These are phyloP conservation scores for Exserohilum turcica DNA, from an alignment of 2,329 filamentous ascomycete species.

Conservation along the genomic window DNA sequence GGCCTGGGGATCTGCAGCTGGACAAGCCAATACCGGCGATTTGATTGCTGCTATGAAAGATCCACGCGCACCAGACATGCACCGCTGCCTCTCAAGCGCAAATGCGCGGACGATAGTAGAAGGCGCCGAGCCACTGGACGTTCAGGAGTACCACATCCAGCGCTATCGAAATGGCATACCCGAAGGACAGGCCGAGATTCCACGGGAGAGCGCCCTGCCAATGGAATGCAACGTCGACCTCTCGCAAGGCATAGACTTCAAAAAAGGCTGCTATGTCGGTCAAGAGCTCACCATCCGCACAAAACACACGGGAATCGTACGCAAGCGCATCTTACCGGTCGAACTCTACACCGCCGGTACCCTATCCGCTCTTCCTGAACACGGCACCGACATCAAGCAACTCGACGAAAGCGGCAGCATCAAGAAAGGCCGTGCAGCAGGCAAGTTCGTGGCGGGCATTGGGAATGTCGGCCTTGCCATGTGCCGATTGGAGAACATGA, in stretches of 20 bases:
- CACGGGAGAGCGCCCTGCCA: slow-evolving; percentile 72
- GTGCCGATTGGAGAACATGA: slow-evolving; percentile 91
- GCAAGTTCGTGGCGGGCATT: slow-evolving; percentile 77
- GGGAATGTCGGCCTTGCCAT: slow-evolving; percentile 87
- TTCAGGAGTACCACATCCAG: slow-evolving; percentile 69
- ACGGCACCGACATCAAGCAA: slow-evolving; percentile 60
- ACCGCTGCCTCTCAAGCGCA: slow-evolving; percentile 10
- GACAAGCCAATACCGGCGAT: slow-evolving; percentile 8
- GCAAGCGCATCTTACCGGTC: slow-evolving; percentile 86
- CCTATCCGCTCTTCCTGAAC: slow-evolving; percentile 44
- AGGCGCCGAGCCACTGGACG: slow-evolving; percentile 29
- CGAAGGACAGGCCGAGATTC: slow-evolving; percentile 82
- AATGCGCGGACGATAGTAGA: slow-evolving; percentile 4
- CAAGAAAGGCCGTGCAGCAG: slow-evolving; percentile 67
- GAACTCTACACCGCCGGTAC: slow-evolving; percentile 62
- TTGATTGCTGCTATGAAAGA: slow-evolving; percentile 26
- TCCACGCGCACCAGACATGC: slow-evolving; percentile 26
- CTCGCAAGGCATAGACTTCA: slow-evolving; percentile 85
- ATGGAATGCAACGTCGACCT: slow-evolving; percentile 89
- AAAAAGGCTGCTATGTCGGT: slow-evolving; percentile 95
- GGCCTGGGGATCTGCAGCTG: slow-evolving; percentile 62
- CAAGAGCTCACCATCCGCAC: slow-evolving; percentile 97
- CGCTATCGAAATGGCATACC: slow-evolving; percentile 81
- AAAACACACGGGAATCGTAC: slow-evolving; percentile 88
- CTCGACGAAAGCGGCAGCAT: slow-evolving; percentile 50